Base-by-base conservation (phyloP, 139 green algal genomes). In the Tetradesmus lagerheimii region DNA sequence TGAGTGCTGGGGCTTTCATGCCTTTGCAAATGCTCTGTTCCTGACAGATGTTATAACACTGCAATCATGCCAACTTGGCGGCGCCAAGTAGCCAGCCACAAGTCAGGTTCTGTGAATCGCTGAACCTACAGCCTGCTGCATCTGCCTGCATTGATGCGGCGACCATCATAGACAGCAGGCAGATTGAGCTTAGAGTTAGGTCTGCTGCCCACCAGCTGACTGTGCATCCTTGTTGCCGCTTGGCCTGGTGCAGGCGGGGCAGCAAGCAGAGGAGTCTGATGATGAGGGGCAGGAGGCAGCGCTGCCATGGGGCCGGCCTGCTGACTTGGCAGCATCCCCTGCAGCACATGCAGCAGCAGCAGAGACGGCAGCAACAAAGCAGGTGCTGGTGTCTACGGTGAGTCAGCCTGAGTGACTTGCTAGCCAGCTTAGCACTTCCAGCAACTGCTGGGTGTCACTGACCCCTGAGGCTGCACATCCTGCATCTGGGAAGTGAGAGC, bases 381-480 rank as follows among this genome's bases (percentile, higher is more conserved):
- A 89, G 57, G 34, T 89, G 85, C 71, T 89, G 41, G 45, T 84
- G 43, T 47, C 85, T 4, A 89, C 85, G n/a, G 85, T 89, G 71
- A 71, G 85, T 39, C 8, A 35, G 25, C 14, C 77, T 9, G 38
- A 37, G n/a, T n/a, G n/a, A n/a, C n/a, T n/a, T n/a, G n/a, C n/a
- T n/a, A n/a, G n/a, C n/a, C n/a, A n/a, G n/a, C n/a, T n/a, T n/a
- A n/a, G n/a, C n/a, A n/a, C n/a, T 79, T 41, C 4, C 71, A 39
- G n/a, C 3, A 38, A 38, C 71, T 34, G n/a, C 71, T 41, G 71
- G 5, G 9, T n/a, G 14, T 37, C 4, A 41, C n/a, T 39, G n/a
- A n/a, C 29, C 64, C 0, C 64, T 35, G 23, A 5, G 29, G 64
- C n/a, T 18, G 8, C 47, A 20, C 47, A 62, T 14, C 47, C 12